phyloP scores from a whole-genome alignment of 2,329 filamentous ascomycete genomes.

The Aspergillus thermomutatus region DNA sequence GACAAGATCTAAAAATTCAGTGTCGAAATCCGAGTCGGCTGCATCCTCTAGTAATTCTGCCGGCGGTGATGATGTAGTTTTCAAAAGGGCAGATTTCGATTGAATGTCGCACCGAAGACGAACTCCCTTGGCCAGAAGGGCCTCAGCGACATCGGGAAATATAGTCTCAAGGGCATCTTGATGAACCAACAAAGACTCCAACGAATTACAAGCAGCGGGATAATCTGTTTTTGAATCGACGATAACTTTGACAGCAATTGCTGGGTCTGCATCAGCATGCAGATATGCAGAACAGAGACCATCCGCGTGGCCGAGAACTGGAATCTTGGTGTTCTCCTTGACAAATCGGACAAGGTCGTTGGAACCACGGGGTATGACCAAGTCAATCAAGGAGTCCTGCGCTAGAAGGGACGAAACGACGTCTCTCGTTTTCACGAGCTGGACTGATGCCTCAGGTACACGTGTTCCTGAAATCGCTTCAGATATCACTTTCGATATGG shows the following conservation, averaged over 20 bases:
- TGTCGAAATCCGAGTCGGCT: conserved; percentile 70
- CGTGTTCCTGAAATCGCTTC: conserved; percentile 66
- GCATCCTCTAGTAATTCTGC: conserved; percentile 61
- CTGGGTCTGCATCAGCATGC: conserved; percentile 69
- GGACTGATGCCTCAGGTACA: conserved; percentile 83
- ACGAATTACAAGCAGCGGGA: conserved; percentile 88
- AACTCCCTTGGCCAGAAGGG: conserved; percentile 73
- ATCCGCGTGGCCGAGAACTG: conserved; percentile 93
- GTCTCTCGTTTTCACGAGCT: conserved; percentile 91
- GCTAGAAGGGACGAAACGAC: conserved; percentile 83
- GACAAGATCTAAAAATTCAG: conserved; percentile 82
- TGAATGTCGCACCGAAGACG: conserved; percentile 72
- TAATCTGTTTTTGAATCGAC: conserved; percentile 93
- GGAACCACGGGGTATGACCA: conserved; percentile 88
- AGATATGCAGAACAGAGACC: conserved; percentile 87
- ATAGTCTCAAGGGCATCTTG: conserved; percentile 63
- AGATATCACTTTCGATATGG: conserved; percentile 83
- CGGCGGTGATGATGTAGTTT: conserved; percentile 42
- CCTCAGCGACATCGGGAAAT: conserved; percentile 69
- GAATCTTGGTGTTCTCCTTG: conserved; percentile 87
- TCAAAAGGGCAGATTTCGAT: conserved; percentile 62
- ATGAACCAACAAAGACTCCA: conserved; percentile 90
- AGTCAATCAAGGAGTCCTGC: conserved; percentile 83
- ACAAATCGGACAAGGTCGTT: conserved; percentile 89
- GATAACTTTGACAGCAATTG: conserved; percentile 71